Evolutionary conservation across 169 alveolate species (phyloP).

Genomic region (Plasmodium berghei): DNA sequence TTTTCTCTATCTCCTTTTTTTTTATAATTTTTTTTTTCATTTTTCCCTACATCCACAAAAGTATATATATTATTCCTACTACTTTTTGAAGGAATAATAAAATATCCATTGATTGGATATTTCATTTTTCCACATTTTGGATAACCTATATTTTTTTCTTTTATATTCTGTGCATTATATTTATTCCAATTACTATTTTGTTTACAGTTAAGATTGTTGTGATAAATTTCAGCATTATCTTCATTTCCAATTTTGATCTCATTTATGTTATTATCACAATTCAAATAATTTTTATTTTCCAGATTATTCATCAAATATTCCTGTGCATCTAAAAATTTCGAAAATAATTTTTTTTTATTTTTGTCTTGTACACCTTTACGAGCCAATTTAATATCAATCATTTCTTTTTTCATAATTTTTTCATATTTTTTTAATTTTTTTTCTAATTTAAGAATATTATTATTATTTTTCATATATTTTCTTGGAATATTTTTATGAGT

Average conservation of each 20-base stretch:
- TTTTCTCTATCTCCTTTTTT: neutral
- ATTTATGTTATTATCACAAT: neutral
- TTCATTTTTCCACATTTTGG: neutral
- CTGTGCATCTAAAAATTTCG: slow-evolving; percentile 56
- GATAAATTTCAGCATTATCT: neutral
- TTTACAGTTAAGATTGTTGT: neutral
- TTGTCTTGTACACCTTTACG: neutral
- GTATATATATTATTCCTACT: neutral
- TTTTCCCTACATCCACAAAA: neutral
- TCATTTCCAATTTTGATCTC: neutral
- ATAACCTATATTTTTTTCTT: neutral
- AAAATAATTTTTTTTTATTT: slow-evolving; percentile 12
- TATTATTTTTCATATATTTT: slow-evolving; percentile 39
- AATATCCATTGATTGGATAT: slow-evolving; percentile 22
- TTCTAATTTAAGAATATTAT: slow-evolving; percentile 19
- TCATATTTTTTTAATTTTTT: slow-evolving; percentile 30
- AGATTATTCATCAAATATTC: slow-evolving; percentile 29
- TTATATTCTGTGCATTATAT: too few species aligned
- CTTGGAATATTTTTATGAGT: slow-evolving; percentile 33
- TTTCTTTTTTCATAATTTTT: slow-evolving; percentile 42
- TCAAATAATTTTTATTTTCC: neutral
- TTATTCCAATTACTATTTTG: too few species aligned
- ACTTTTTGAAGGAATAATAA: slow-evolving; percentile 52
- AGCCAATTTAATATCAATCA: slow-evolving; percentile 26
- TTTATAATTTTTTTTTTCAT: too few species aligned